Percentiles rank a stretch among this genome's conserved stretches.
Conservation (phyloP, 2,329 filamentous ascomycete species). For the Phialophora tarda region DNA sequence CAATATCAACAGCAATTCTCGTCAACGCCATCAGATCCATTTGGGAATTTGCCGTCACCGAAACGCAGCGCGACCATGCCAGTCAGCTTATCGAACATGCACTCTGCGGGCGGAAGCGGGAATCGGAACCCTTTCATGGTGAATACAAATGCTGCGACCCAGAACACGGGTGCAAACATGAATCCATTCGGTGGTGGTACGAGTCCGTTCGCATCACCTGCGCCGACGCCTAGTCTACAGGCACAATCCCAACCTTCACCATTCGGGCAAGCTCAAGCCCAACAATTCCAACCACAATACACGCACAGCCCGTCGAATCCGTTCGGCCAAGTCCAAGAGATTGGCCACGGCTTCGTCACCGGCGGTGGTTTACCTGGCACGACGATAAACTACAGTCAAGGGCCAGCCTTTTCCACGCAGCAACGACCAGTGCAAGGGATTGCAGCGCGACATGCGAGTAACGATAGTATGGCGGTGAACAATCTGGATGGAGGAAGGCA, state of each 20-base stretch:
- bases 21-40: conserved; percentile 35
- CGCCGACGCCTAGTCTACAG: conserved; percentile 3
- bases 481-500: conserved; percentile 55
- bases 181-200: conserved; percentile 9
- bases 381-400: not conserved
- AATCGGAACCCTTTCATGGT: conserved; percentile 45
- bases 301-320: not conserved
- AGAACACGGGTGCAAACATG: conserved; percentile 9
- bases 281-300: not conserved
- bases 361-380: not conserved
- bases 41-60: conserved; percentile 38
- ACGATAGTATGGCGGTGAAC: conserved; percentile 56
- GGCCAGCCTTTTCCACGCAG: not conserved
- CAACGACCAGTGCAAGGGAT: conserved; percentile 26
- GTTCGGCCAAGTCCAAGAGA: conserved; percentile 3
- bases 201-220: conserved; percentile 10
- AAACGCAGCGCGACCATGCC: conserved; percentile 45
- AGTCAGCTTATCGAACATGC: conserved; percentile 38
- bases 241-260: conserved; percentile 7
- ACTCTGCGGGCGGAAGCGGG: conserved; percentile 39
- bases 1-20: conserved; percentile 32
- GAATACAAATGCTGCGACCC: conserved; percentile 20
- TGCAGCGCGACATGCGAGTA: conserved; percentile 46
- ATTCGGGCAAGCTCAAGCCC: not conserved
- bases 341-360: not conserved